phyloP scores from a whole-genome alignment of 2,329 filamentous ascomycete species.

The Alternaria rosae region DNA sequence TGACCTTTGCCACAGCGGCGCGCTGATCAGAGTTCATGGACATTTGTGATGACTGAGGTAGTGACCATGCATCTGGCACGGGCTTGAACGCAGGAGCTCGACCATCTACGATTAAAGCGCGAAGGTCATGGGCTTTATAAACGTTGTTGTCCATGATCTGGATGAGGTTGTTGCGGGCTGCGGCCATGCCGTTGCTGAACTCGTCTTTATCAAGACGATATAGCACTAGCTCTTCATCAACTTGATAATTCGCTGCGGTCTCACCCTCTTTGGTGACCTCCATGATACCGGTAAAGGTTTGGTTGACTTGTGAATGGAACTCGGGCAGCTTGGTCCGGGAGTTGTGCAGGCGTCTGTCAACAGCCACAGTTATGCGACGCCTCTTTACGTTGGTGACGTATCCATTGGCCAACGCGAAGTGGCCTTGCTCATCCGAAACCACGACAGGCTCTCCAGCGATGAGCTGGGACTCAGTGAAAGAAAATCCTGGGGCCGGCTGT shows the following conservation, averaged over 20 bases:
- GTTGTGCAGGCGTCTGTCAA: constrained; percentile 90
- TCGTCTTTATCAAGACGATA: constrained; percentile 97
- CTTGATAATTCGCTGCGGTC: constrained; percentile 38
- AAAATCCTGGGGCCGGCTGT: constrained; percentile 68
- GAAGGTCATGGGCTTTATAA: constrained; percentile 74
- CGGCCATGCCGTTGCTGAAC: constrained; percentile 97
- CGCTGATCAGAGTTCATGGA: constrained; percentile 87
- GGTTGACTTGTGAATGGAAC: constrained; percentile 79
- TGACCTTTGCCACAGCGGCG: constrained; percentile 88
- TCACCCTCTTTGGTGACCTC: constrained; percentile 70
- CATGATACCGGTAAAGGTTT: constrained; percentile 92
- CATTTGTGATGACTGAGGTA: constrained; percentile 62
- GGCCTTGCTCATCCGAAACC: constrained; percentile 92
- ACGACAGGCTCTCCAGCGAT: constrained; percentile 89
- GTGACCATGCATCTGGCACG: constrained; percentile 66
- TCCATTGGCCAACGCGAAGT: constrained; percentile 93
- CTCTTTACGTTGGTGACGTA: constrained; percentile 82
- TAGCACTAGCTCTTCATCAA: constrained; percentile 63
- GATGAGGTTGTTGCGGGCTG: constrained; percentile 90
- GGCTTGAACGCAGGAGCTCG: constrained; percentile 76
- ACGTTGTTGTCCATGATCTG: constrained; percentile 86
- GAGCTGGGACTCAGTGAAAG: constrained; percentile 91
- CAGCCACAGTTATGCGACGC: constrained; percentile 81
- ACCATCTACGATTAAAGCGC: constrained; percentile 81
- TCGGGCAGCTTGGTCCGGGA: constrained; percentile 76